These are phyloP conservation scores for Neurospora tetraspora DNA, from an alignment of 495 filamentous ascomycete genomes.

Conservation along the genomic window DNA sequence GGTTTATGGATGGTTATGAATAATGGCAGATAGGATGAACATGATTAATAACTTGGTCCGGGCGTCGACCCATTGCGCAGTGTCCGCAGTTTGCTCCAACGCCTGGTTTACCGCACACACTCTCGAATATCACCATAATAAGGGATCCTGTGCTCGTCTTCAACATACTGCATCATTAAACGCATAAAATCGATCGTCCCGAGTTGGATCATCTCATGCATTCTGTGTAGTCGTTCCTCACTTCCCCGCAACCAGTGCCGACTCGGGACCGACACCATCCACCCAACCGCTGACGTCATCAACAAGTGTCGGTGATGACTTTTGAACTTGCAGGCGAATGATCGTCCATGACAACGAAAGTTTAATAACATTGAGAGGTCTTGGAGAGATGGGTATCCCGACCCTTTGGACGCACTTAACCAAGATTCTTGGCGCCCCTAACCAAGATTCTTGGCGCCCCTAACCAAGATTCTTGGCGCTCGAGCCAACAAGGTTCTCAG, in stretches of 20 bases:
- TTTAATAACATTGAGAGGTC: neutral
- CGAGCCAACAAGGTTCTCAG: neutral
- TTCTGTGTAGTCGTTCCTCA: neutral
- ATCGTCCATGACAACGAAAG: neutral
- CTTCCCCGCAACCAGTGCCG: neutral
- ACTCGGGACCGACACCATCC: neutral
- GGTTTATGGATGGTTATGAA: constrained; percentile 1
- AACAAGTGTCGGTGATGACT: neutral
- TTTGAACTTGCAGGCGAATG: neutral
- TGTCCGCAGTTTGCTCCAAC: neutral
- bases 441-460: no score
- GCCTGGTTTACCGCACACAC: neutral
- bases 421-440: no score
- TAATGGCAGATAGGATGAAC: neutral
- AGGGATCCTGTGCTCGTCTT: neutral
- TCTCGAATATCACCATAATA: neutral
- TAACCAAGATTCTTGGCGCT: neutral
- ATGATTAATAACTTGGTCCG: neutral
- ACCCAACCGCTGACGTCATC: neutral
- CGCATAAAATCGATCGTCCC: neutral
- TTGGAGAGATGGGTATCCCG: neutral
- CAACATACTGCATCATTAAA: neutral
- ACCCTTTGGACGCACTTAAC: neutral
- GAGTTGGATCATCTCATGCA: neutral
- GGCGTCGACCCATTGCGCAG: neutral